These are phyloP conservation scores for Fomitopsis betulina DNA, from an alignment of 1,284 basidiomycete species.

Conservation along the genomic window DNA sequence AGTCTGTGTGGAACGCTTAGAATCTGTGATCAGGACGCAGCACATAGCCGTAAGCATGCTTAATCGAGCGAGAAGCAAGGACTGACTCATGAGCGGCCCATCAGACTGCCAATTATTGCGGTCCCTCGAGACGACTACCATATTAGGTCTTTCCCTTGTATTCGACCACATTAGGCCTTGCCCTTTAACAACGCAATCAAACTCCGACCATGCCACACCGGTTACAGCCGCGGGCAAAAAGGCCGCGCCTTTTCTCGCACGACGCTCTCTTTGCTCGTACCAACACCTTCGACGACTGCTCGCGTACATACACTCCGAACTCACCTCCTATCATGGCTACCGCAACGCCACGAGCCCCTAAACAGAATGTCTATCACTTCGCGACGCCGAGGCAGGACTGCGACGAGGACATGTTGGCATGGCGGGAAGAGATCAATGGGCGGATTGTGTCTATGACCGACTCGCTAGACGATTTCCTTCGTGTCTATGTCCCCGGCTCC, in stretches of 20 bases:
- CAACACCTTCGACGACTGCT: neutral
- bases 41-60: neutral
- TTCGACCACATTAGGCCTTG: no score
- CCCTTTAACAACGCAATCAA: neutral
- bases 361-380: neutral
- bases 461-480: neutral
- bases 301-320: neutral
- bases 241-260: neutral
- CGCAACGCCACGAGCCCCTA: neutral
- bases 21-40: no score
- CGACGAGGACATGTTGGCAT: neutral
- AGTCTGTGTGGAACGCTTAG: no score
- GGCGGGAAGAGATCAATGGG: neutral
- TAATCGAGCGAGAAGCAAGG: neutral
- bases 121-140: neutral
- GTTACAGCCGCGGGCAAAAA: neutral
- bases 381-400: neutral
- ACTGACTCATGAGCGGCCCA: neutral
- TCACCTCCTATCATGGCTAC: neutral
- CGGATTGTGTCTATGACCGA: neutral
- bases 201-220: slow-evolving; percentile 2
- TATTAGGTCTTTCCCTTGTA: no score
- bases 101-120: neutral
- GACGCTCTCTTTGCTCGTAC: neutral
- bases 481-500: neutral